These are phyloP conservation scores for Elsinoe necatrix DNA, from an alignment of 2,329 filamentous ascomycete species.

Conservation along the genomic window DNA sequence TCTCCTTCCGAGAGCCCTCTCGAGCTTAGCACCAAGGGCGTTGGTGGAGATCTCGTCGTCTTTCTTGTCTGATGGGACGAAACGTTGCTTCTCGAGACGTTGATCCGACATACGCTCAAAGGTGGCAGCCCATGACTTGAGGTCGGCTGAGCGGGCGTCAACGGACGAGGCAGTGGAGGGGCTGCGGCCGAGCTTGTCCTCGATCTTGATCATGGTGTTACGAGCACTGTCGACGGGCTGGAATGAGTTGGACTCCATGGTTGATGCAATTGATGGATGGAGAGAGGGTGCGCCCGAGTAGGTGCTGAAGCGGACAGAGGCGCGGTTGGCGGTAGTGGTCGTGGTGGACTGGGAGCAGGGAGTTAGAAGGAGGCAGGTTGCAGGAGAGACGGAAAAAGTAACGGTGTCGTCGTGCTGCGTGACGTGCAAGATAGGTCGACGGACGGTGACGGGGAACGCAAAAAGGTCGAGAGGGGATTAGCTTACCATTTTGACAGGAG, in stretches of 20 bases:
- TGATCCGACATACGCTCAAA: conserved; percentile 87
- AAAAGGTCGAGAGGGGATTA: conserved; percentile 10
- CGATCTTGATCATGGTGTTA: conserved; percentile 23
- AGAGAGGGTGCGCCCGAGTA: conserved; percentile 44
- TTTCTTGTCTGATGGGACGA: conserved; percentile 70
- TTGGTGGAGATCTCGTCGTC: conserved; percentile 74
- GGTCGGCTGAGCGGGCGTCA: conserved; percentile 51
- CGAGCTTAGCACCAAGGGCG: conserved; percentile 80
- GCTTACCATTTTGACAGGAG: conserved; percentile 14
- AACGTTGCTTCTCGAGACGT: conserved; percentile 72
- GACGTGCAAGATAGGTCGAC: conserved; percentile 1
- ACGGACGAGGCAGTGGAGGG: conserved; percentile 23
- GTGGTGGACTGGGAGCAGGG: not conserved
- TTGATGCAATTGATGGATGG: conserved; percentile 42
- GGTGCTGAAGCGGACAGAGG: conserved; percentile 41
- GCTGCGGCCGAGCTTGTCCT: conserved; percentile 20
- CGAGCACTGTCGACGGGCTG: conserved; percentile 12
- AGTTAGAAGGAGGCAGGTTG: conserved; percentile 2
- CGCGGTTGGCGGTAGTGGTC: conserved; percentile 22
- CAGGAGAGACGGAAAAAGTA: conserved; percentile 12
- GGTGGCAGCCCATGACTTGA: conserved; percentile 69
- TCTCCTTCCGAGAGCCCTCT: conserved; percentile 73
- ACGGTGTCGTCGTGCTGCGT: not conserved
- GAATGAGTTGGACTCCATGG: conserved; percentile 25
- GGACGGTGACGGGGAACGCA: conserved; percentile 9